A percentile compares a stretch with the other conserved stretches of the same genome.
phyloP scores from a whole-genome alignment of 768 basidiomycete species.

The Naganishia friedmannii region DNA sequence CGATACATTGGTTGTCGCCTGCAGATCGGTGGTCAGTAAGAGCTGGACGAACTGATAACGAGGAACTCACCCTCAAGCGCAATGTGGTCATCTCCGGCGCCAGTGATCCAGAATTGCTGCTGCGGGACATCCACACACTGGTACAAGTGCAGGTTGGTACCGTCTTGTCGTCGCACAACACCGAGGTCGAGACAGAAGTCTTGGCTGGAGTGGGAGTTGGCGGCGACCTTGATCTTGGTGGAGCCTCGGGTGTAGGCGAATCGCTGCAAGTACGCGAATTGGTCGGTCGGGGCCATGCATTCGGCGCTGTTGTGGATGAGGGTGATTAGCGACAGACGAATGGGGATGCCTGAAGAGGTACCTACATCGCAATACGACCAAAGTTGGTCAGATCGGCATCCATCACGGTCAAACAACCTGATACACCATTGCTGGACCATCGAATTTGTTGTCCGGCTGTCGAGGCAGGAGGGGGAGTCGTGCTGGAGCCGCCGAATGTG shows the following conservation, averaged over 20 bases:
- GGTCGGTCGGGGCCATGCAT: conserved; percentile 9
- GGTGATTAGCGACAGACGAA: background rate
- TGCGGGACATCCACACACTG: conserved; percentile 15
- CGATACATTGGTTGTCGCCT: conserved; percentile 28
- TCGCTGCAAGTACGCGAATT: conserved; percentile 7
- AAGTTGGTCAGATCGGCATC: conserved; percentile 14
- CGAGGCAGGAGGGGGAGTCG: background rate
- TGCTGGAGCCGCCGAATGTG: conserved; percentile 1
- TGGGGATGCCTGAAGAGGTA: background rate
- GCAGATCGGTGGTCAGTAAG: background rate
- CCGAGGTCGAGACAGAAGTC: conserved; percentile 25
- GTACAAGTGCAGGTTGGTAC: conserved; percentile 22
- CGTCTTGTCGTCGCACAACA: conserved; percentile 19
- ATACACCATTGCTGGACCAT: conserved; percentile 17
- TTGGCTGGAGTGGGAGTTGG: background rate
- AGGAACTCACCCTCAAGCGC: conserved; percentile 19
- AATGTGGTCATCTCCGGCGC: conserved; percentile 26
- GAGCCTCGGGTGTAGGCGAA: conserved; percentile 15
- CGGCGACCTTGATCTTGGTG: conserved; percentile 24
- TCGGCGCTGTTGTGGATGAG: background rate
- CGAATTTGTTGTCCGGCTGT: conserved; percentile 3
- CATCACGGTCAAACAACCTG: conserved; percentile 21
- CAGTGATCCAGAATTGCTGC: conserved; percentile 23
- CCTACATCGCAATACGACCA: conserved; percentile 19
- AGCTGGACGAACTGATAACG: background rate